Evolutionary conservation across 106 monocot species (phyloP).

Genomic region (Phalaenopsis aphrodite): DNA sequence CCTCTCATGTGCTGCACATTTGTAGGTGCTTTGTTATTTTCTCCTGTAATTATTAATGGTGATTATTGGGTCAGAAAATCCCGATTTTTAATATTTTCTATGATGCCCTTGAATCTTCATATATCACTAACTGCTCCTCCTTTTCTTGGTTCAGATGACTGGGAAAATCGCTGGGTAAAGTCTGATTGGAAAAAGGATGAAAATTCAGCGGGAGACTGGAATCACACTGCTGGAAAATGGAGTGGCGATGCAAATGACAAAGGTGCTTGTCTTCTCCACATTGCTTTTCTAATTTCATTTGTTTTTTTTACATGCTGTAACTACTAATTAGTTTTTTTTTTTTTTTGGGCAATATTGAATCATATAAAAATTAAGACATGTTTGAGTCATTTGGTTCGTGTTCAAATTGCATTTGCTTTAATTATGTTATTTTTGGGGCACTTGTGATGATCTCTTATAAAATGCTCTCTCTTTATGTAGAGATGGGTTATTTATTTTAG

Average conservation of each 20-base stretch:
- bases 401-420: too few relatives aligned
- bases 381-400: not conserved
- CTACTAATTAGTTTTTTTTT: not conserved
- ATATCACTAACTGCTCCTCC: not conserved
- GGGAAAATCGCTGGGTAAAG: conserved; percentile 78
- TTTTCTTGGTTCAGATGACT: conserved; percentile 42
- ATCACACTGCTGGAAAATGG: conserved; percentile 83
- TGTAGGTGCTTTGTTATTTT: not conserved
- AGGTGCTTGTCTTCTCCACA: conserved; percentile 26
- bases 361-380: not conserved
- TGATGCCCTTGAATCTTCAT: not conserved
- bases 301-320: too few relatives aligned
- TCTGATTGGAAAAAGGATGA: conserved; percentile 94
- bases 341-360: not conserved
- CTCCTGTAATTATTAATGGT: not conserved
- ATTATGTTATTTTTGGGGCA: too few relatives aligned
- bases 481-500: too few relatives aligned
- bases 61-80: not conserved
- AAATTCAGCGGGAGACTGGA: conserved; percentile 71
- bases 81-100: not conserved
- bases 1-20: not conserved
- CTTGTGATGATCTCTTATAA: too few relatives aligned
- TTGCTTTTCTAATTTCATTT: not conserved
- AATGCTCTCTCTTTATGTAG: too few relatives aligned
- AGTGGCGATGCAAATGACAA: conserved; percentile 58